Base-by-base conservation (phyloP, 1,284 basidiomycete species). In the Leucoagaricus sp. region DNA sequence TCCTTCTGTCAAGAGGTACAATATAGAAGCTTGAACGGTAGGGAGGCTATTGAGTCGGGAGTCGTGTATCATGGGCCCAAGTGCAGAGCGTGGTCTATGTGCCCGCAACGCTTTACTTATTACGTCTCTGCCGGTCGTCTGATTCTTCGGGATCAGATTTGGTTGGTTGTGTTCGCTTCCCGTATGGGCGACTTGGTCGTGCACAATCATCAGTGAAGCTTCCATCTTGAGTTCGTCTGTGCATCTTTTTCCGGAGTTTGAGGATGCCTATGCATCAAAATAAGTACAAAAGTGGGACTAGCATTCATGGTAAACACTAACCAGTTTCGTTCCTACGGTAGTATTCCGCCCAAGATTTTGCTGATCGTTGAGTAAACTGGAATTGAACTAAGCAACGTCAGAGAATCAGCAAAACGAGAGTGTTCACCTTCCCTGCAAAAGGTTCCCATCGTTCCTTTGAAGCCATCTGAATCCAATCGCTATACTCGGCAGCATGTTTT, bases 331-430 rank as follows among this genome's bases (percentile, higher is more conserved):
- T 73, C 54, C 70, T 71, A 29, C 83, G 76, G 63, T 83, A 86
- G 60, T 78, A 82, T 64, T 86, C 83, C 15, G 69, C 74, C 84
- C 86, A 89, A 4, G 85, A 75, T 61, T 81, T 84, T 4, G 68
- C 65, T 25, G 81, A 75, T 59, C 87, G 75, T 64, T 80, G 79
- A 34, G 80, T 73, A 64, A 82, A 73, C 80, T 81, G 40, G 3
- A 10, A 40, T 10, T 34, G 41, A 17, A 28, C 46, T 58, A 21
- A 58, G 29, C 34, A 51, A 31, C 26, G 45, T 38, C 55, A 23
- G 29, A 36, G 3, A 42, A 34, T 23, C 28, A 47, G 36, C 23
- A 25, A 40, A 25, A 51, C 55, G 62, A 63, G 57, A 60, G 28
- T 15, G 1, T 19, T 42, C 34, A 86, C 87, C 65, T 74, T 75